Evolutionary conservation across 257 asterid genomes (phyloP).

Genomic region (Gynochthodes officinalis): DNA sequence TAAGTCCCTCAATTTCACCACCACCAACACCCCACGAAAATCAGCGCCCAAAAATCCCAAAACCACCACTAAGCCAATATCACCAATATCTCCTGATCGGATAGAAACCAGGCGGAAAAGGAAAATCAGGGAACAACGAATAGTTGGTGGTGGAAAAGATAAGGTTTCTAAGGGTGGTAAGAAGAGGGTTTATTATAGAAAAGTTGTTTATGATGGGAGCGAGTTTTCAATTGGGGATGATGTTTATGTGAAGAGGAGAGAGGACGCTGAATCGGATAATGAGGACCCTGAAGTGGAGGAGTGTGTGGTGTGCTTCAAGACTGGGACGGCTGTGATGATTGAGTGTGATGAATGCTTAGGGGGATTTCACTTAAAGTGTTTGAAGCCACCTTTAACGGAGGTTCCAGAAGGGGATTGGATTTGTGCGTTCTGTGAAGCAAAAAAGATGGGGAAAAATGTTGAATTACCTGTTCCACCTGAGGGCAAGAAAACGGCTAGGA

Average conservation of each 20-base stretch:
- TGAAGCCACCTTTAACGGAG: constrained; percentile 69
- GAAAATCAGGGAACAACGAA: constrained; percentile 25
- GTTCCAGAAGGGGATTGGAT: constrained; percentile 95
- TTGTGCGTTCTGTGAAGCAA: constrained; percentile 64
- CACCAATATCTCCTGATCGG: constrained; percentile 54
- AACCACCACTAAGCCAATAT: constrained; percentile 25
- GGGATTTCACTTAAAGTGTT: constrained; percentile 87
- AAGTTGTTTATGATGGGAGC: constrained; percentile 65
- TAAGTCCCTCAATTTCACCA: constrained; percentile 31
- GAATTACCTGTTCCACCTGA: constrained; percentile 55
- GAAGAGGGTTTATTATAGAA: constrained; percentile 60
- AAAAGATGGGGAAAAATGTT: constrained; percentile 42
- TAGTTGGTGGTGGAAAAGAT: constrained; percentile 20
- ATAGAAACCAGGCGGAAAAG: constrained; percentile 51
- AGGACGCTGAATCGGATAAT: constrained; percentile 53
- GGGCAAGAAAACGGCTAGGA: constrained; percentile 75
- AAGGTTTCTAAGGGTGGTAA: constrained; percentile 28
- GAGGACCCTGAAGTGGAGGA: constrained; percentile 83
- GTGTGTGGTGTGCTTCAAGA: constrained; percentile 76
- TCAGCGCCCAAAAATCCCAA: neutral
- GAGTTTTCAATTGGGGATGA: constrained; percentile 72
- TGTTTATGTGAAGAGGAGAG: constrained; percentile 82
- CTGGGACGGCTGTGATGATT: constrained; percentile 63
- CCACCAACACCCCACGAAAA: constrained; percentile 13
- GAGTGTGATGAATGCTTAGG: constrained; percentile 95